A percentile compares a stretch with the other conserved stretches of the same genome.
Conservation (phyloP, 2,329 filamentous ascomycete species). For the Xylariaceae sp. region DNA sequence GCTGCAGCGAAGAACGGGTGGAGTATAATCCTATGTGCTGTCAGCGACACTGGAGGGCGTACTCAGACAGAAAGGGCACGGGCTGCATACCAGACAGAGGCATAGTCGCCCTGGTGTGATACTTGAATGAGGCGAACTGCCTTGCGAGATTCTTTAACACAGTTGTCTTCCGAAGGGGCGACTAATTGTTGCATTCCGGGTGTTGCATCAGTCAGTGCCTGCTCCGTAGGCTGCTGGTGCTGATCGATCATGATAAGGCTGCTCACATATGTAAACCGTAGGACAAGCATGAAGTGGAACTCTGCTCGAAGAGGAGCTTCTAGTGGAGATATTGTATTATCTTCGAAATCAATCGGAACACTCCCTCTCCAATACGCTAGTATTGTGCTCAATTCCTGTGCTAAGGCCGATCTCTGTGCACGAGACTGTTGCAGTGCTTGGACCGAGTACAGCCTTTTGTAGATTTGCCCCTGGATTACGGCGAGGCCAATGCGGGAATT, state of each 20-base stretch:
- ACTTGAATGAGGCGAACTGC: neutral
- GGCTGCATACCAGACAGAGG: neutral
- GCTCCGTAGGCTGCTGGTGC: neutral
- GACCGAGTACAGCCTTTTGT: neutral
- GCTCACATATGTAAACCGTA: neutral
- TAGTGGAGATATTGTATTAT: neutral
- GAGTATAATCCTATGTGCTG: neutral
- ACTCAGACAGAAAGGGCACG: neutral
- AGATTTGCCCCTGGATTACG: neutral
- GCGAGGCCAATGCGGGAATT: neutral
- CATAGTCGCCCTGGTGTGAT: neutral
- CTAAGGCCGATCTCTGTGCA: neutral
- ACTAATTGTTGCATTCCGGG: neutral
- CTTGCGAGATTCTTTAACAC: neutral
- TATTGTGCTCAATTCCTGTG: neutral
- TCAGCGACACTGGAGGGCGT: too few relatives aligned
- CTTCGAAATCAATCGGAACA: neutral
- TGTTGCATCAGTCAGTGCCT: neutral
- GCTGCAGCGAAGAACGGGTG: neutral
- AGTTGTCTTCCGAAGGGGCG: neutral
- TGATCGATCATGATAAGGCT: neutral
- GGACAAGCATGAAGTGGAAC: neutral
- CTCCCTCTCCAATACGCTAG: neutral
- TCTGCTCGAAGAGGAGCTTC: neutral
- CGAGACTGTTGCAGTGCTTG: neutral